phyloP scores from a whole-genome alignment of 164 flowering plant species.

The Berberis vulgaris region DNA sequence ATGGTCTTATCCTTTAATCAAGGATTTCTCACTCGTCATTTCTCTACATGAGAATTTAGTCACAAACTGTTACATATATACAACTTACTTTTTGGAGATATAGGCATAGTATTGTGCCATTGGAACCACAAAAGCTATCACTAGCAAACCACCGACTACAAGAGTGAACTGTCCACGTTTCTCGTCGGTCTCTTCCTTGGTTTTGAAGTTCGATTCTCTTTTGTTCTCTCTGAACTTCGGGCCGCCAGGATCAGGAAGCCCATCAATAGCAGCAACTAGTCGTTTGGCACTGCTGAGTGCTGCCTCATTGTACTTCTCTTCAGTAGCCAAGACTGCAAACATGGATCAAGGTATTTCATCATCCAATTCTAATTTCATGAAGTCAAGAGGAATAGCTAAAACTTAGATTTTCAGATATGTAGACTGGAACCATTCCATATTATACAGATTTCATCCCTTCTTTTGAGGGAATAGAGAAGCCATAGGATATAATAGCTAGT shows the following conservation, averaged over 20 bases:
- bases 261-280: conserved; percentile 90
- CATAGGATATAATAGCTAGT: no score
- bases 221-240: conserved; percentile 70
- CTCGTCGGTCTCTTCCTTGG: conserved; percentile 90
- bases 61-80: neutral
- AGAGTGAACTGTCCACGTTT: conserved; percentile 93
- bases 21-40: neutral
- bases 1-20: neutral
- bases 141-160: conserved; percentile 94
- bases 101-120: conserved; percentile 99
- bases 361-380: conserved; percentile 2
- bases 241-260: conserved; percentile 95
- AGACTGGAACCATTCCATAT: no score
- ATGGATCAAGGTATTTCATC: conserved; percentile 5
- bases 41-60: neutral
- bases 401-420: neutral
- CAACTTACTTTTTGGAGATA: conserved; percentile 44
- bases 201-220: conserved; percentile 89
- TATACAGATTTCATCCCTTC: no score
- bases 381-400: neutral
- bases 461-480: no score
- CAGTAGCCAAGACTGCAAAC: conserved; percentile 81
- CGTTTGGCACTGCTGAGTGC: conserved; percentile 69
- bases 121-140: conserved; percentile 95
- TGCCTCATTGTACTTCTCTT: conserved; percentile 97